These are phyloP conservation scores for Talaromyces thailandensis DNA, from an alignment of 495 filamentous ascomycete species.

Conservation along the genomic window DNA sequence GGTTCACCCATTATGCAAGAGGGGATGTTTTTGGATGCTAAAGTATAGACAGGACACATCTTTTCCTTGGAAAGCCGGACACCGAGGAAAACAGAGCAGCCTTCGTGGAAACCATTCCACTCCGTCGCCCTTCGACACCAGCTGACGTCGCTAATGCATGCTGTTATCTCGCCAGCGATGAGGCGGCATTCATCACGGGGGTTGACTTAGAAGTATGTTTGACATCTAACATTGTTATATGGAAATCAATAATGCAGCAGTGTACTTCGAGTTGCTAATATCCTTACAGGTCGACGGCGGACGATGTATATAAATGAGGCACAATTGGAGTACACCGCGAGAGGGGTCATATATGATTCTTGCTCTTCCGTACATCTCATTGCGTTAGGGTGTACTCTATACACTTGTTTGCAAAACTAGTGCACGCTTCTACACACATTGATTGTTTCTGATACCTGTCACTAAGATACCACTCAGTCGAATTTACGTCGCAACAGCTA, in stretches of 20 bases:
- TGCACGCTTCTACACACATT: too few species aligned
- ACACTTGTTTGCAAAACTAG: too few species aligned
- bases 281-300: slow-evolving; percentile 3
- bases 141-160: slow-evolving; percentile 53
- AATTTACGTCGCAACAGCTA: too few species aligned
- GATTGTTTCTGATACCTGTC: too few species aligned
- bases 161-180: slow-evolving; percentile 52
- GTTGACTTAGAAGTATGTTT: slow-evolving; percentile 19
- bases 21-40: too few species aligned
- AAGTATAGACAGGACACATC: slow-evolving; percentile 17
- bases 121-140: slow-evolving; percentile 48
- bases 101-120: slow-evolving; percentile 54
- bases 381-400: neutral
- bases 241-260: neutral
- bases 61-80: slow-evolving; percentile 49
- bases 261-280: neutral
- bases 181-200: slow-evolving; percentile 52
- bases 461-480: too few species aligned
- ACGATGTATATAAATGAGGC: neutral
- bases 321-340: too few species aligned
- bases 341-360: too few species aligned
- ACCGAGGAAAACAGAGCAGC: slow-evolving; percentile 54
- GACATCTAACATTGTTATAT: neutral
- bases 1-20: neutral
- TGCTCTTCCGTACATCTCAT: too few species aligned